Percentiles rank a stretch among this genome's conserved stretches.
Conservation (phyloP, 345 rosid genomes). For the Salix viminalis region DNA sequence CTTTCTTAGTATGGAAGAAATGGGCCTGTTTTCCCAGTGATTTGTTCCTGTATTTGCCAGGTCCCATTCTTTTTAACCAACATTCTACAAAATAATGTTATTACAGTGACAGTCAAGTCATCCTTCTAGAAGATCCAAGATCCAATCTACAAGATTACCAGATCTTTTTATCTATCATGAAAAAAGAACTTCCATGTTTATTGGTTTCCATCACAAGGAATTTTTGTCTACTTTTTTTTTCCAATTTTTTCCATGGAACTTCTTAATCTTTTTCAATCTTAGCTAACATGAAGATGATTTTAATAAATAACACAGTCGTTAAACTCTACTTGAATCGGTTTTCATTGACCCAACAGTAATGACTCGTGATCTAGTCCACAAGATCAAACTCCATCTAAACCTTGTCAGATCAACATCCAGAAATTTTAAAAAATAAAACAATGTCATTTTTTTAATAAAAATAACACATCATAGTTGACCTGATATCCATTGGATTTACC, state of each 20-base stretch:
- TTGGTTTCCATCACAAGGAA: not conserved
- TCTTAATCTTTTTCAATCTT: not conserved
- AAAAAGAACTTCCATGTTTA: not conserved
- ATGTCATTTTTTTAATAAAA: no score
- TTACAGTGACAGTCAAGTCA: not conserved
- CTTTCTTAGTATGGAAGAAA: constrained; percentile 50
- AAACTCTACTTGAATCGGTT: no score
- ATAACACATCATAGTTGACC: no score
- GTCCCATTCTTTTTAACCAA: not conserved
- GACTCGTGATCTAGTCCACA: no score
- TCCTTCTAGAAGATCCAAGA: not conserved
- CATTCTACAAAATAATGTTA: not conserved
- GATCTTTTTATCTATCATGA: not conserved
- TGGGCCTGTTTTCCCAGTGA: not conserved
- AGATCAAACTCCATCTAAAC: no score
- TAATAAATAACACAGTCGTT: no score
- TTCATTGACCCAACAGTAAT: no score
- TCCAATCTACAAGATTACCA: not conserved
- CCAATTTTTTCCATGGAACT: not conserved
- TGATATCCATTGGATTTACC: no score
- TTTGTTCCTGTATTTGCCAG: not conserved
- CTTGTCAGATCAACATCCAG: no score
- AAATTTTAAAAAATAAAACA: no score
- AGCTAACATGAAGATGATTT: no score
- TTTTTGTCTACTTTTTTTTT: not conserved